phyloP scores from a whole-genome alignment of 257 asterid species.

The Solanum arcanum region DNA sequence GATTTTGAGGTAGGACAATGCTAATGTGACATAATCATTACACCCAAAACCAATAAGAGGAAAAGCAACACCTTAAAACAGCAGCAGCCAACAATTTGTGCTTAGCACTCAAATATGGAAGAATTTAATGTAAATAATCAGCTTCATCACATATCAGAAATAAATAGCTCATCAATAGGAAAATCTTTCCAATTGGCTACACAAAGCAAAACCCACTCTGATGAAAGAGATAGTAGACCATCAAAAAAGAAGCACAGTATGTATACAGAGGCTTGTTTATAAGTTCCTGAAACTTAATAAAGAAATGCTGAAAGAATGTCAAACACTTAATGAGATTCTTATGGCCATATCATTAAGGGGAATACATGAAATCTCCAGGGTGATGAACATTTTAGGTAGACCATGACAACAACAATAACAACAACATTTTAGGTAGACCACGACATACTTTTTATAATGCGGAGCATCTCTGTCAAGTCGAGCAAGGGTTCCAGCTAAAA shows the following conservation, averaged over 20 bases:
- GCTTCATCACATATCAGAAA: background rate
- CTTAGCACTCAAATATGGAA: background rate
- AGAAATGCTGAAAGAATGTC: background rate
- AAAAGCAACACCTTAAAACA: background rate
- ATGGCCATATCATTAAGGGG: background rate
- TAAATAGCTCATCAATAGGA: background rate
- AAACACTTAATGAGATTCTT: background rate
- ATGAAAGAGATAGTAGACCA: background rate
- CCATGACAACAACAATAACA: background rate
- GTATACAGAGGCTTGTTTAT: background rate
- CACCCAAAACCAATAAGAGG: background rate
- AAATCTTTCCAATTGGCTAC: background rate
- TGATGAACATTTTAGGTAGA: background rate
- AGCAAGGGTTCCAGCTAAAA: conserved; percentile 97
- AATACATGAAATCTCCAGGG: background rate
- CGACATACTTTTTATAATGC: conserved; percentile 71
- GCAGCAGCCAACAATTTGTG: background rate
- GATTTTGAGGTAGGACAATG: background rate
- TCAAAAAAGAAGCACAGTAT: background rate
- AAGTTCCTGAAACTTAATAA: background rate
- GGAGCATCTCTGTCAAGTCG: conserved; percentile 99
- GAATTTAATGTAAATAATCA: background rate
- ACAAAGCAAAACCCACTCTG: background rate
- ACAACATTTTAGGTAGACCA: background rate
- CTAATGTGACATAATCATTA: background rate